These are phyloP conservation scores for Paecilomyces fulvus DNA, from an alignment of 2,329 filamentous ascomycete genomes.

Conservation along the genomic window DNA sequence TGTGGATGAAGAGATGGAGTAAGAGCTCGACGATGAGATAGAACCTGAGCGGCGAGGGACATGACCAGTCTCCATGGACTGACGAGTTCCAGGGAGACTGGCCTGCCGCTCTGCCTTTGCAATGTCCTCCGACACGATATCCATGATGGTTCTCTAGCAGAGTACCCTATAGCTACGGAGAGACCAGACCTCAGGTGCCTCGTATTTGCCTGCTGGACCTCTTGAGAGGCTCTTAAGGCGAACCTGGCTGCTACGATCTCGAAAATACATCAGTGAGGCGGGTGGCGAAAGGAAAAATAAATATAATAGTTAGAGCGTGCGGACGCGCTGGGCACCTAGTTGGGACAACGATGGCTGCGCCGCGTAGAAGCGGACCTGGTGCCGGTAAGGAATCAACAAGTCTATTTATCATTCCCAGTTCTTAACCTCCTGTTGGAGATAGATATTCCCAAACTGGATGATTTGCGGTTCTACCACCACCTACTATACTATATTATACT, in stretches of 20 bases:
- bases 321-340: neutral
- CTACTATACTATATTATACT: no score
- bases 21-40: conserved; percentile 14
- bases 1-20: conserved; percentile 15
- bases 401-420: neutral
- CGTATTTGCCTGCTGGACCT: neutral
- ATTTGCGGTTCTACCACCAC: neutral
- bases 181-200: neutral
- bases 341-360: neutral
- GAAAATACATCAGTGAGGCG: neutral
- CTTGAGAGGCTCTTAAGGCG: neutral
- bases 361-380: neutral
- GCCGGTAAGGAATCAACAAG: neutral
- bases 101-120: conserved; percentile 29
- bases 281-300: neutral
- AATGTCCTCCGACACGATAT: conserved; percentile 26
- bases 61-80: conserved; percentile 8
- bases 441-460: no score
- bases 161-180: neutral
- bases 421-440: no score
- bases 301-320: neutral
- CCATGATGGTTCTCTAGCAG: conserved; percentile 18
- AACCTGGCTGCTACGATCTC: neutral
- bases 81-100: conserved; percentile 9
- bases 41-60: conserved; percentile 8